Conservation (phyloP, 2,329 filamentous ascomycete species). For the Pseudocercospora crystallina region DNA sequence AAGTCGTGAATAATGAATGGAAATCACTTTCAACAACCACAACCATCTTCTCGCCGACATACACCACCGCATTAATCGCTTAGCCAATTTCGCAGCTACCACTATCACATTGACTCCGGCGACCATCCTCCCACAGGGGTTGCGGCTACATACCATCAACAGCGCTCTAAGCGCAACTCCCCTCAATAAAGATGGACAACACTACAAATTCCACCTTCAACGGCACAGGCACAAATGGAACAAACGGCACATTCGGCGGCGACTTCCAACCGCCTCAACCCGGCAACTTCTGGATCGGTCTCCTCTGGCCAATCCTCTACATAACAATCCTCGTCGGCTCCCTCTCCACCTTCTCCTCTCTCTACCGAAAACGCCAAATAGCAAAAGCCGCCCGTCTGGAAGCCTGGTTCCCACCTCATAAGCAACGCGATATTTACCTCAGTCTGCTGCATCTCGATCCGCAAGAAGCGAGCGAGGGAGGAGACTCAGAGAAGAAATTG, state of each 20-base stretch:
- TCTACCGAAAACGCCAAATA: slow-evolving; percentile 91
- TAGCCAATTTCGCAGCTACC: no score
- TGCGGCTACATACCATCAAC: no score
- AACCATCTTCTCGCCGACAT: no score
- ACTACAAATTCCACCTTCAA: slow-evolving; percentile 31
- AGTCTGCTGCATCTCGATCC: slow-evolving; percentile 79
- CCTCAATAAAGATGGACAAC: slow-evolving; percentile 30
- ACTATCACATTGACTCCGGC: no score
- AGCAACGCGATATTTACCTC: slow-evolving; percentile 92
- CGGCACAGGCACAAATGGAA: slow-evolving; percentile 20
- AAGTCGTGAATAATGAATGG: no score
- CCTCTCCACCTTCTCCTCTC: slow-evolving; percentile 84
- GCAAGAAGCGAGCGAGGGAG: slow-evolving; percentile 36
- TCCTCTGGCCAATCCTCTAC: slow-evolving; percentile 86
- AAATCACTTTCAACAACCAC: no score
- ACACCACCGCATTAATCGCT: no score
- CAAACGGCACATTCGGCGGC: slow-evolving; percentile 25
- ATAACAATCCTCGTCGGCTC: slow-evolving; percentile 83
- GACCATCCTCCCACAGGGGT: no score
- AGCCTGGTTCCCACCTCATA: slow-evolving; percentile 89
- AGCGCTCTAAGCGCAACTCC: slow-evolving; percentile 15
- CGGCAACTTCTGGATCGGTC: slow-evolving; percentile 66
- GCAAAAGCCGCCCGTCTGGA: slow-evolving; percentile 76
- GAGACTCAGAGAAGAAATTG: slow-evolving; percentile 63
- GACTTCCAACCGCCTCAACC: slow-evolving; percentile 24